Percentiles rank a stretch among this genome's conserved stretches.
Conservation (phyloP, 805 yeast genomes). For the Wickerhamiella dianesei region DNA sequence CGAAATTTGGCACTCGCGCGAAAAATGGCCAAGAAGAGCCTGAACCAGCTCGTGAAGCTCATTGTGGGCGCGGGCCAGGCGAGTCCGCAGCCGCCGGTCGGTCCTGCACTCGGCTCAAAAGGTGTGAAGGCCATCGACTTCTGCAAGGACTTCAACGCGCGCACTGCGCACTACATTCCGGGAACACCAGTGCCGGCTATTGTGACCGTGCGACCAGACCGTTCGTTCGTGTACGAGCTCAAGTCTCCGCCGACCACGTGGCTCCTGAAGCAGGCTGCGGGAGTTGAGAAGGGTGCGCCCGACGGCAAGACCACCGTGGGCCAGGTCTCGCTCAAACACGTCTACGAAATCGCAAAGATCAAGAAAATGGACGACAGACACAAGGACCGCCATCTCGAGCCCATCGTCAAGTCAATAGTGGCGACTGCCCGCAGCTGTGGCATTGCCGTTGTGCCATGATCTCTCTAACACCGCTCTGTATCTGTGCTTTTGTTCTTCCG, state of each 20-base stretch:
- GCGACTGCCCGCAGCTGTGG: slow-evolving; percentile 89
- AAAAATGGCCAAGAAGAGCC: slow-evolving; percentile 41
- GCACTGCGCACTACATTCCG: slow-evolving; percentile 75
- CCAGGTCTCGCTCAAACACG: slow-evolving; percentile 63
- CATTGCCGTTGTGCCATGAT: slow-evolving; percentile 55
- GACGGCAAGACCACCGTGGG: slow-evolving; percentile 42
- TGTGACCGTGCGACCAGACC: slow-evolving; percentile 80
- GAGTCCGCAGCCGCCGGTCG: slow-evolving; percentile 97
- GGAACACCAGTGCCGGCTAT: slow-evolving; percentile 85
- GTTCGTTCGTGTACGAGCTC: slow-evolving; percentile 73
- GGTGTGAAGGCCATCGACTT: slow-evolving; percentile 98
- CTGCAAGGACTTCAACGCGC: slow-evolving; percentile 95
- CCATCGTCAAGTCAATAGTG: slow-evolving; percentile 67
- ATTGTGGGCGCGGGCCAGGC: slow-evolving; percentile 97
- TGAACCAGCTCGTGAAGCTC: slow-evolving; percentile 53
- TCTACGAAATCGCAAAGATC: slow-evolving; percentile 88
- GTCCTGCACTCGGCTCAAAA: slow-evolving; percentile 96
- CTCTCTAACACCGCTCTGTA: no score
- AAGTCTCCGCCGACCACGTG: slow-evolving; percentile 88
- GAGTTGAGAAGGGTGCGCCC: slow-evolving; percentile 64
- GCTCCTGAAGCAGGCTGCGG: slow-evolving; percentile 70
- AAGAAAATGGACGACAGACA: slow-evolving; percentile 77
- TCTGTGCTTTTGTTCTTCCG: no score
- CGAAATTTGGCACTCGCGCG: background rate
- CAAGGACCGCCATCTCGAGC: slow-evolving; percentile 51